A percentile compares a stretch with the other conserved stretches of the same genome.
These are phyloP conservation scores for Juglanconis sp. DNA, from an alignment of 2,329 filamentous ascomycete species.

Conservation along the genomic window DNA sequence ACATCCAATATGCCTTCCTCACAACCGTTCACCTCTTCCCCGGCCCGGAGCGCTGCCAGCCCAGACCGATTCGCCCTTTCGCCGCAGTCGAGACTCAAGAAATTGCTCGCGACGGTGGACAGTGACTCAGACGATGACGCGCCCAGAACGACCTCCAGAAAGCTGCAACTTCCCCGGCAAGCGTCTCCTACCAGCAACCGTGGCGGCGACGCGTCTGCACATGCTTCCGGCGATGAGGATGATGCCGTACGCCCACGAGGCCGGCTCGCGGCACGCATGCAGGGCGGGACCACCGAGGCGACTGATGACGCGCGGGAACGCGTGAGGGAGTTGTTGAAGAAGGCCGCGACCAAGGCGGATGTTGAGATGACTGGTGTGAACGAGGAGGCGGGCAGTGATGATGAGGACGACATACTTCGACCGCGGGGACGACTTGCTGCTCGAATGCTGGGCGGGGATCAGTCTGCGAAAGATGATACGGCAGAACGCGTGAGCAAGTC, in stretches of 20 bases:
- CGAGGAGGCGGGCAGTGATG: slow-evolving; percentile 32
- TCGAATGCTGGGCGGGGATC: slow-evolving; percentile 49
- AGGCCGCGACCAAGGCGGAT: slow-evolving; percentile 26
- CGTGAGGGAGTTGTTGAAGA: slow-evolving; percentile 40
- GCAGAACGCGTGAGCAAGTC: slow-evolving; percentile 41
- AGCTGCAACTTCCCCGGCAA: slow-evolving; percentile 9
- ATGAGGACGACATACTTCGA: slow-evolving; percentile 49
- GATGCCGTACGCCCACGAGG: slow-evolving; percentile 56
- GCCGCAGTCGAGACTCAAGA: slow-evolving; percentile 53
- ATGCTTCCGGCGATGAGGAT: slow-evolving; percentile 39
- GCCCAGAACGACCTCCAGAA: slow-evolving; percentile 12
- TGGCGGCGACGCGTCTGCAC: slow-evolving; percentile 6
- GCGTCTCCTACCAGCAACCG: neutral
- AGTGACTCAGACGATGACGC: slow-evolving; percentile 46
- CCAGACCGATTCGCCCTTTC: slow-evolving; percentile 45
- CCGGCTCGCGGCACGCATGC: slow-evolving; percentile 63
- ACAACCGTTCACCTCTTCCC: slow-evolving; percentile 44
- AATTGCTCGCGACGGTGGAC: slow-evolving; percentile 49
- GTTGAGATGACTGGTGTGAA: slow-evolving; percentile 20
- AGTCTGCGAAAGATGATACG: slow-evolving; percentile 25
- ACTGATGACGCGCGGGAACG: slow-evolving; percentile 35
- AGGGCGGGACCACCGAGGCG: slow-evolving; percentile 29
- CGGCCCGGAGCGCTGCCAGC: slow-evolving; percentile 35
- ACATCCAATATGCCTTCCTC: slow-evolving; percentile 46
- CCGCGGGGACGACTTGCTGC: slow-evolving; percentile 65